Evolutionary conservation across 441 rosid genomes (phyloP), one percentile per base, ranked within the genome.

Genomic region (Populus trichocarpa): DNA sequence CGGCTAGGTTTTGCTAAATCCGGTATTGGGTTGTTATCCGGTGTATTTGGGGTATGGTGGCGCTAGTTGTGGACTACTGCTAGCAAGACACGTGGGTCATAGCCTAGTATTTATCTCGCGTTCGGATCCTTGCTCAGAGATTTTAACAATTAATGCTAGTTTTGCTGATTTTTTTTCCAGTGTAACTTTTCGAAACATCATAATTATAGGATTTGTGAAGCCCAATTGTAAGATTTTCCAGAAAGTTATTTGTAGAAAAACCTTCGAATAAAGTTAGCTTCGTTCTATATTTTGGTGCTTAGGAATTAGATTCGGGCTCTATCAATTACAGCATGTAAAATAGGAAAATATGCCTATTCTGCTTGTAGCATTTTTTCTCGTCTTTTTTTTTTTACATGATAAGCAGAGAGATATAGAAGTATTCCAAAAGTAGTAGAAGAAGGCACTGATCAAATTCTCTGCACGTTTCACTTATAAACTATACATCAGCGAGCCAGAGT

Each of bases 1-100:
- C 83, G 89, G 83, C 82, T n/a, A 14, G 25, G 53, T 50, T 50
- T 42, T 28, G 53, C 70, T 8, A 65, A 25, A 46, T 35, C 7
- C 2, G 59, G 25, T 26, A 10, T 35, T 6, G 67, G 16, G 68
- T 11, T 9, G 46, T 66, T 18, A 42, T 75, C 64, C 3, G 20
- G 71, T 40, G 71, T 8, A 9, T 20, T 61, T 33, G 16, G 61
- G 1, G 61, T 53, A 6, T 53, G 61, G 61, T 18, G 8, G n/a
- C 61, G 61, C 22, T 18, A 16, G 32, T 30, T 3, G 32, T 30
- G 32, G 32, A 30, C 61, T 6, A 16, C 0, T 2, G 8, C 32
- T 53, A 53, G 22, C 61, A 53, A 53, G 3, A 53, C 61, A 53
- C 61, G 61, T 3, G 32, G 32, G 3, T 30, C 32, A 30, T 3